phyloP scores from a whole-genome alignment of 192 early-diverging fungal species.

The Coemansia sp. region DNA sequence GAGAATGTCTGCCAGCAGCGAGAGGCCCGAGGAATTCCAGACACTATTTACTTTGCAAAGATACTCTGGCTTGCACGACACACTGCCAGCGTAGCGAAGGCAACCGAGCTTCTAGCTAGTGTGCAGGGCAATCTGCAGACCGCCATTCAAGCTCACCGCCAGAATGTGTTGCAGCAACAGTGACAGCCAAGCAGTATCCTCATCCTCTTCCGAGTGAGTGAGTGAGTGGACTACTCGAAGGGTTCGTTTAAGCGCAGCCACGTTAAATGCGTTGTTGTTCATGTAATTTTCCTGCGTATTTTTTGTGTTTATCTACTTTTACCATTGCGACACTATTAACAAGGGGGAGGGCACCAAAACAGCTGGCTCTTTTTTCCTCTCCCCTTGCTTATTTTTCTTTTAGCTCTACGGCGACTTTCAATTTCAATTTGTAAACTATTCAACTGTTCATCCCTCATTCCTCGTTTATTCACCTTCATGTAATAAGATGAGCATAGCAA shows the following conservation, averaged over 20 bases:
- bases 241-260: no score
- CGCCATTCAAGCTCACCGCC: conserved; percentile 18
- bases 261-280: no score
- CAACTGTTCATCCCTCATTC: background rate
- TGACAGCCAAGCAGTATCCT: background rate
- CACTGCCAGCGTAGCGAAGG: conserved; percentile 18
- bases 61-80: conserved; percentile 39
- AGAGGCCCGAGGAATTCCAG: conserved; percentile 43
- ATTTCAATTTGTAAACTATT: background rate
- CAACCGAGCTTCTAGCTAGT: conserved; percentile 26
- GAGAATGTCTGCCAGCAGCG: conserved; percentile 57
- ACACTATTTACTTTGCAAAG: conserved; percentile 36
- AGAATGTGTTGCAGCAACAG: conserved; percentile 2
- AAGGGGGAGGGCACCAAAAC: no score
- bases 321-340: no score
- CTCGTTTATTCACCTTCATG: background rate
- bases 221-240: no score
- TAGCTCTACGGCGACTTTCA: background rate
- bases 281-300: no score
- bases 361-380: no score
- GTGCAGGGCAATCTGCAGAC: conserved; percentile 22
- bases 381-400: no score
- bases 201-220: no score
- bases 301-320: no score
- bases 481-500: conserved; percentile 2